Base-by-base conservation (phyloP, 768 basidiomycete species). In the Pleurotus salmoneostramineus region DNA sequence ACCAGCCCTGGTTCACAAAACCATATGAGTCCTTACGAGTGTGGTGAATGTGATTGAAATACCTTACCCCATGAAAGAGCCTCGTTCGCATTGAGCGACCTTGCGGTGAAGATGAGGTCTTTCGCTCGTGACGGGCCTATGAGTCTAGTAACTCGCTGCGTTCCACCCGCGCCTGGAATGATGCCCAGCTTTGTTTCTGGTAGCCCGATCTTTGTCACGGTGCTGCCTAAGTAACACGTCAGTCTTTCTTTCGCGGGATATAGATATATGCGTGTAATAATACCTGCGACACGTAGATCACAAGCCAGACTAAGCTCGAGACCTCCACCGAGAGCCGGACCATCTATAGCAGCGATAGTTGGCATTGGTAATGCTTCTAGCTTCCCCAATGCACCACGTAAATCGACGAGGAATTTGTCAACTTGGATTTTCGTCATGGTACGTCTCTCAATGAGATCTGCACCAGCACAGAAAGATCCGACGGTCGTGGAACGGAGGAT, bases 281-380 rank as follows among this genome's bases (percentile, higher is more conserved):
- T 71, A 93, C 94, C 91, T 59, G 89, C 94, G 31, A 96, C 87
- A 35, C 95, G 83, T 65, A 98, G 71, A 75, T 98, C 95, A 72
- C 93, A 96, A 2, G 92, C 89, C 55, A 98, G 78, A 58, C 88
- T 81, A 58, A 97, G 71, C 70, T 98, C 95, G 32, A 95, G 78
- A 1, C 95, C 95, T n/a, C 95, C 95, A 7, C 95, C 95, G 0
- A 98, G 78, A 6, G 95, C 95, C 15, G 91, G 92, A 0, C 95
- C 95, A 67, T 97, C 95, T 43, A 98, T 90, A 4, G 94, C 93
- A 36, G 90, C 90, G 57, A 97, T 90, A 12, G 93, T 95, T 3
- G 95, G 95, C 75, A 95, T 83, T 4, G 89, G 88, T 35, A 96
- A 74, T 42, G 78, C 76, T 72, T 95, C 93, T n/a, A 98, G 81